phyloP scores from a whole-genome alignment of 2,329 filamentous ascomycete genomes.

The Aspergillus versicolor region DNA sequence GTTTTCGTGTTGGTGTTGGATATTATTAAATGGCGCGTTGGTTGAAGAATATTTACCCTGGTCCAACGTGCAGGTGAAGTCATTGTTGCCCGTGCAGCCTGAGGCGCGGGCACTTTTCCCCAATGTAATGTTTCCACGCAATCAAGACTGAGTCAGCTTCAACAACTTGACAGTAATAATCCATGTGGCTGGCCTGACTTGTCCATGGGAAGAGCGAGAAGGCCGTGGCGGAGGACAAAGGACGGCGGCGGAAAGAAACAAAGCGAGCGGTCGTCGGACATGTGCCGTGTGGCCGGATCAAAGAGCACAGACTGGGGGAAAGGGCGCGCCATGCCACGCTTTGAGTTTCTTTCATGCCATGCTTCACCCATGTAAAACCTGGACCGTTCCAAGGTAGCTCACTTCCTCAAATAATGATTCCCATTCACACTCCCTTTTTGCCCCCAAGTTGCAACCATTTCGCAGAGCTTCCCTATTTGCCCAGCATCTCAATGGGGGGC shows the following conservation, averaged over 20 bases:
- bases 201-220: neutral
- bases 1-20: neutral
- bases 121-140: neutral
- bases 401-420: neutral
- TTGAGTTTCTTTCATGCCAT: neutral
- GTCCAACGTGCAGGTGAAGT: conserved; percentile 11
- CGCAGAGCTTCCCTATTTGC: neutral
- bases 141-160: neutral
- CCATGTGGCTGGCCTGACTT: neutral
- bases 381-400: neutral
- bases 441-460: neutral
- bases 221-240: neutral
- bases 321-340: neutral
- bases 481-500: neutral
- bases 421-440: neutral
- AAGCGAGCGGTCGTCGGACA: neutral
- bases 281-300: neutral
- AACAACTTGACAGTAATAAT: neutral
- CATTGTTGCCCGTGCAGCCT: conserved; percentile 3
- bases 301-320: neutral
- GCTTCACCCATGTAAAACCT: neutral
- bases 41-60: conserved; percentile 1
- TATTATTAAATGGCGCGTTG: neutral
- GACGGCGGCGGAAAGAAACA: neutral
- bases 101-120: neutral